phyloP scores from a whole-genome alignment of 257 asterid genomes.

The Nicotiana sylvestris region DNA sequence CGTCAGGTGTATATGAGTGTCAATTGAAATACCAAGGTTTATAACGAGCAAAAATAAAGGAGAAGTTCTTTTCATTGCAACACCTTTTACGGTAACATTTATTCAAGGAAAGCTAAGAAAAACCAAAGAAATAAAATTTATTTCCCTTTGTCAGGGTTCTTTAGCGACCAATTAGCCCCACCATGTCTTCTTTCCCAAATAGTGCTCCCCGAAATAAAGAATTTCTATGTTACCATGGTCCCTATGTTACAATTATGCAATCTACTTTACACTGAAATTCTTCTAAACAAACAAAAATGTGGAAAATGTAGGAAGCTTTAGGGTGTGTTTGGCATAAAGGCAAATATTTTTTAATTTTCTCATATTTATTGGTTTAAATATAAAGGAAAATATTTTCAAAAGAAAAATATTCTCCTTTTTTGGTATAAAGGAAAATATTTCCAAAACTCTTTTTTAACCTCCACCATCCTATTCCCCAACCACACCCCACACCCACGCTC shows the following conservation, averaged over 20 bases:
- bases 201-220: neutral
- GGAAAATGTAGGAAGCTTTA: neutral
- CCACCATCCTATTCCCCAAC: too few relatives aligned
- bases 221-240: neutral
- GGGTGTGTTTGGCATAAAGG: too few relatives aligned
- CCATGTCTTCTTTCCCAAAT: neutral
- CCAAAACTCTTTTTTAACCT: too few relatives aligned
- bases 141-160: neutral
- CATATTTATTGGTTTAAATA: too few relatives aligned
- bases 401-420: too few relatives aligned
- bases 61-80: neutral
- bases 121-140: neutral
- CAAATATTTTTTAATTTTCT: too few relatives aligned
- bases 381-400: too few relatives aligned
- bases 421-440: too few relatives aligned
- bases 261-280: neutral
- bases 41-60: neutral
- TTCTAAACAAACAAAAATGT: neutral
- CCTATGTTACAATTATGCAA: neutral
- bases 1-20: neutral
- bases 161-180: slow-evolving; percentile 3
- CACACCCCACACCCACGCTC: too few relatives aligned
- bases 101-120: neutral
- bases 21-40: neutral
- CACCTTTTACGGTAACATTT: neutral